Base-by-base conservation (phyloP, 202 grass and related monocot species). In the Setaria italica region DNA sequence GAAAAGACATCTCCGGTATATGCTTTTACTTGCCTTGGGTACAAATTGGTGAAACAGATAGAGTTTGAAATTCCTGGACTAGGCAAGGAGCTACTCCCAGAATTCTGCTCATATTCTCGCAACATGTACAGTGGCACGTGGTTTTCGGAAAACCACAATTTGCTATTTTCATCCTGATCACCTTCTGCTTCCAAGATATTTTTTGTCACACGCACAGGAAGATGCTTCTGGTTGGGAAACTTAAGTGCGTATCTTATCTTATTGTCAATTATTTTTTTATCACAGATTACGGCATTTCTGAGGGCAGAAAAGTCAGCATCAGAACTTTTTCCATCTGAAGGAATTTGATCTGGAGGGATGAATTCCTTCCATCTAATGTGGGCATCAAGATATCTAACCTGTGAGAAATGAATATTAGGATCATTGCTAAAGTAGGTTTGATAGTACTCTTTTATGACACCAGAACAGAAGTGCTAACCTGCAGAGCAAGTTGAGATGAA, bases 321-420 rank as follows among this genome's bases (percentile, higher is more conserved):
- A 64, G 80, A 78, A 76, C 76, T 67, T 90, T 91, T 99, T 45
- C 86, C 93, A 82, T 95, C 93, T 78, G 86, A 91, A 80, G 74
- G 72, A 85, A 78, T 70, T 84, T 92, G 96, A 88, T 99, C 96
- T 49, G 91, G 96, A 76, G 79, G 87, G 87, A 92, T 79, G 80
- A 99, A 86, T 46, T 99, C 93, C 81, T 90, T 94, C 96, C 96
- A 99, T 86, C 85, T 99, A 80, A 99, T 92, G 80, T 96, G 88
- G 37, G 91, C 72, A 85, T 96, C 94, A 87, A 99, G 88, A 88
- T 95, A 96, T 92, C 97, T 96, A 59, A 99, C 92, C 97, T 99
- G 97, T 72, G 56, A 89, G 70, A 84, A 43, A 82, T 15, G 13
- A 25, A 81, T 80, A 84, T 81, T 77, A 91, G 77, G 64, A 66